Conservation (phyloP, 306 rosid genomes). For the Oxytropis ochrocephala region DNA sequence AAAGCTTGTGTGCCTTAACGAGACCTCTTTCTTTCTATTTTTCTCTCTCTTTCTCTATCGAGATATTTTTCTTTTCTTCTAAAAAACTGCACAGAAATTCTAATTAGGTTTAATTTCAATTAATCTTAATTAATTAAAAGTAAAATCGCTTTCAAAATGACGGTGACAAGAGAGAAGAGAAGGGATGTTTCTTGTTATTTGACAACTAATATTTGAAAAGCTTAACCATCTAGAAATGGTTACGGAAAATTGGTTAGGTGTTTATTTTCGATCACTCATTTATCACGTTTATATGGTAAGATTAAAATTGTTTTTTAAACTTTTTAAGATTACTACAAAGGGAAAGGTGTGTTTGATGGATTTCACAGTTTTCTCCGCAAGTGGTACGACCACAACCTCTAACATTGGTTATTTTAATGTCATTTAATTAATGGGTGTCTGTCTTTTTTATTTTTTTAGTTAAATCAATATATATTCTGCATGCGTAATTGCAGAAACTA, state of each 20-base stretch:
- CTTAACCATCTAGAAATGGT: constrained; percentile 22
- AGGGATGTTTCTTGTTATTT: constrained; percentile 16
- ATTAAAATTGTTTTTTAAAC: not conserved
- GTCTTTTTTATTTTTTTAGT: too few species aligned
- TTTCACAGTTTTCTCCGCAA: constrained; percentile 4
- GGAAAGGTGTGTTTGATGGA: not conserved
- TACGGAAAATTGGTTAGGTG: not conserved
- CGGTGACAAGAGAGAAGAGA: not conserved
- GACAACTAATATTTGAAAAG: not conserved
- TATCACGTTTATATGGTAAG: not conserved
- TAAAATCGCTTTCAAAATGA: not conserved
- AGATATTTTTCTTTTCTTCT: constrained; percentile 2
- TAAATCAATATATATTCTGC: too few species aligned
- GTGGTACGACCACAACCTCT: not conserved
- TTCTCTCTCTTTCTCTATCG: not conserved
- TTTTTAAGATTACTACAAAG: not conserved
- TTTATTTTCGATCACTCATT: constrained; percentile 18
- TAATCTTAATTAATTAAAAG: not conserved
- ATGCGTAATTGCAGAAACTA: too few species aligned
- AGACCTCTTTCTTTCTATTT: not conserved
- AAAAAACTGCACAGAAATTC: not conserved
- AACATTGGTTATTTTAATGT: too few species aligned
- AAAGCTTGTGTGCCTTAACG: constrained; percentile 44
- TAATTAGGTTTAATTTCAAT: not conserved
- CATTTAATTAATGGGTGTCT: not conserved